A percentile compares a stretch with the other conserved stretches of the same genome.
Evolutionary conservation across 1,139 yeast genomes (phyloP).

Genomic region (Fermentozyma sake): DNA sequence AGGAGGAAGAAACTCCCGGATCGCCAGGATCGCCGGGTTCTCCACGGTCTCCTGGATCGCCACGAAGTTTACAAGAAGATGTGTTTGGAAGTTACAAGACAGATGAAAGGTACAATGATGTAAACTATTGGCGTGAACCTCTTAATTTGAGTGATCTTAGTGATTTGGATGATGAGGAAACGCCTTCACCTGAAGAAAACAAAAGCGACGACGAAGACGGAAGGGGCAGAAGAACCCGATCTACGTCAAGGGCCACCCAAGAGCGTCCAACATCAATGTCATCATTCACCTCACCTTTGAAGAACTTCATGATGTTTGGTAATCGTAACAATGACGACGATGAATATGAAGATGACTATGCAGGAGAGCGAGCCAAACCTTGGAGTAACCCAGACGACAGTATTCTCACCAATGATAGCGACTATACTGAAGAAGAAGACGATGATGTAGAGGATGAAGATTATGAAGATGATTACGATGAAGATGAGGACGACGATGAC

Average conservation of each 20-base stretch:
- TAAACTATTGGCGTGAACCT: slow-evolving; percentile 85
- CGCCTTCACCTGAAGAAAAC: slow-evolving; percentile 1
- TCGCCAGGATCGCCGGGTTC: not conserved
- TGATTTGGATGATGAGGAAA: slow-evolving; percentile 37
- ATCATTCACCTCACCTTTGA: slow-evolving; percentile 41
- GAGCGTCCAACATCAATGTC: slow-evolving; percentile 35
- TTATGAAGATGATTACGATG: slow-evolving; percentile 5
- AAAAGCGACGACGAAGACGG: not conserved
- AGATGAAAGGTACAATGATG: slow-evolving; percentile 76
- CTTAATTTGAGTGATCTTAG: slow-evolving; percentile 56
- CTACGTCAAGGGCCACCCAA: slow-evolving; percentile 3
- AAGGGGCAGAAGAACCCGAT: no score
- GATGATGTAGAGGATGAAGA: slow-evolving; percentile 6
- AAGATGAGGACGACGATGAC: slow-evolving; percentile 6
- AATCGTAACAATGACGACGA: slow-evolving; percentile 10
- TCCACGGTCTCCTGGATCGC: slow-evolving; percentile 12
- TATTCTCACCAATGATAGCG: slow-evolving; percentile 4
- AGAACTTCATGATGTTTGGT: slow-evolving; percentile 39
- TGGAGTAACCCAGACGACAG: slow-evolving; percentile 3
- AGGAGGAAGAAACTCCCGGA: slow-evolving; percentile 1
- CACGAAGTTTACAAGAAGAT: slow-evolving; percentile 18
- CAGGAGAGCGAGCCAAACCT: not conserved
- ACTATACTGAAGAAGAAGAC: slow-evolving; percentile 7
- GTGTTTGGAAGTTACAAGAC: slow-evolving; percentile 16
- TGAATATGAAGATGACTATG: slow-evolving; percentile 10